phyloP scores from a whole-genome alignment of 163 green algal genomes.

The Volvox carteri region DNA sequence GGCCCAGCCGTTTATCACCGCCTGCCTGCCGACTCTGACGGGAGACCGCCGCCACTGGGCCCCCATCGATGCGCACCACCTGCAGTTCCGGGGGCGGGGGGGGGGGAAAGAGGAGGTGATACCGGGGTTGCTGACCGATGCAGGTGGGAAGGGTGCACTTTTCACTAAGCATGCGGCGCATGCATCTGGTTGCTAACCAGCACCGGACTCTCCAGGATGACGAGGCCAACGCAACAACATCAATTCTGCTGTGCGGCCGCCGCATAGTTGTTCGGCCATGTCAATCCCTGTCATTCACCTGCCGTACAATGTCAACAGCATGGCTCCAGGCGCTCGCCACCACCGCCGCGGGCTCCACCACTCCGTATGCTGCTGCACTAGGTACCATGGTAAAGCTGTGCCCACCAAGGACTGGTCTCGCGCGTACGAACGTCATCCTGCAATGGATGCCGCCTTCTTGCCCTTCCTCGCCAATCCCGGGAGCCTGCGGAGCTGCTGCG shows the following conservation, averaged over 20 bases:
- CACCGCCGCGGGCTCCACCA: conserved; percentile 46
- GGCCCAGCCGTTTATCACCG: no score
- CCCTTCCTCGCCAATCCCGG: neutral
- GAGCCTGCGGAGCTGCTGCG: no score
- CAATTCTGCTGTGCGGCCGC: neutral
- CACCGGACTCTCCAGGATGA: neutral
- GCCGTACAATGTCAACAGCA: conserved; percentile 22
- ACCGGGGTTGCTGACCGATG: no score
- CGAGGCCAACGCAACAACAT: neutral
- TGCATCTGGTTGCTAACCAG: neutral
- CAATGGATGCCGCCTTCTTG: neutral
- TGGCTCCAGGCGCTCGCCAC: neutral
- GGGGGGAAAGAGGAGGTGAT: neutral
- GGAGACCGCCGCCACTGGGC: neutral
- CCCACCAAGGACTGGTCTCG: neutral
- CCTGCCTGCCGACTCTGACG: neutral
- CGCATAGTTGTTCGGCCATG: neutral
- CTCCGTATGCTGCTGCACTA: neutral
- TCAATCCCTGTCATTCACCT: neutral
- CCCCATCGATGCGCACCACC: conserved; percentile 29
- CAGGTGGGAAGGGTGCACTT: no score
- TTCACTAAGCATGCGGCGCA: no score
- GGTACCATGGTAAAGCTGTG: neutral
- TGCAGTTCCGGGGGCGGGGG: neutral
- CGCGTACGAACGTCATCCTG: neutral